Evolutionary conservation across 306 rosid genomes (phyloP).

Genomic region (Boehmeria nivea): DNA sequence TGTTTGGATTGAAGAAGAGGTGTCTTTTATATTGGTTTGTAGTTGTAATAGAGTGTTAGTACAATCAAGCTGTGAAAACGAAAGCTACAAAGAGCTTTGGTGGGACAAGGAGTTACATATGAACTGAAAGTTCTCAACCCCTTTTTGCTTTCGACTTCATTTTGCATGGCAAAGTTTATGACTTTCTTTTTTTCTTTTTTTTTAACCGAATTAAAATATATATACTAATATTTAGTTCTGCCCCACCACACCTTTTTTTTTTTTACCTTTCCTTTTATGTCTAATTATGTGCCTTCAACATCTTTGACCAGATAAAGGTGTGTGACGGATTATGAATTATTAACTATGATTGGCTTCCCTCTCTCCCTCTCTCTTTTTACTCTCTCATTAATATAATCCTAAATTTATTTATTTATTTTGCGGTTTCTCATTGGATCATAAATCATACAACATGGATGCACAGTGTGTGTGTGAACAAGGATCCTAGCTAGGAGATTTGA

Average conservation of each 20-base stretch:
- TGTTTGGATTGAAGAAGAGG: slow-evolving; percentile 23
- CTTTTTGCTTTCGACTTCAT: slow-evolving; percentile 36
- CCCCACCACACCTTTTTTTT: neutral
- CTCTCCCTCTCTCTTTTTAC: neutral
- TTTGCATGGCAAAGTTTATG: slow-evolving; percentile 38
- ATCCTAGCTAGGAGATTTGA: slow-evolving; percentile 5
- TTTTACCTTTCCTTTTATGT: neutral
- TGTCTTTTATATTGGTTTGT: slow-evolving; percentile 27
- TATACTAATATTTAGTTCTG: neutral
- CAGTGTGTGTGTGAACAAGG: slow-evolving; percentile 29
- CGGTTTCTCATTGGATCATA: slow-evolving; percentile 14
- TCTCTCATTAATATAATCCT: no score
- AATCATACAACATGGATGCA: slow-evolving; percentile 33
- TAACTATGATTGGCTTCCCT: neutral
- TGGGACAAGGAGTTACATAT: slow-evolving; percentile 57
- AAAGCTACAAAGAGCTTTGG: slow-evolving; percentile 17
- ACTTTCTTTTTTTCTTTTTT: neutral
- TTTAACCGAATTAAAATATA: neutral
- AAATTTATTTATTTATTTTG: neutral
- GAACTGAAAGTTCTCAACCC: slow-evolving; percentile 51
- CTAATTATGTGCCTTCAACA: slow-evolving; percentile 7
- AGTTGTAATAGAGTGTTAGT: neutral
- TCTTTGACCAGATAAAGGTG: neutral
- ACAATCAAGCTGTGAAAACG: slow-evolving; percentile 18
- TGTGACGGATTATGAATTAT: neutral